Base-by-base conservation (phyloP, 1,284 basidiomycete species). In the Rhodotorula mucilaginosa region DNA sequence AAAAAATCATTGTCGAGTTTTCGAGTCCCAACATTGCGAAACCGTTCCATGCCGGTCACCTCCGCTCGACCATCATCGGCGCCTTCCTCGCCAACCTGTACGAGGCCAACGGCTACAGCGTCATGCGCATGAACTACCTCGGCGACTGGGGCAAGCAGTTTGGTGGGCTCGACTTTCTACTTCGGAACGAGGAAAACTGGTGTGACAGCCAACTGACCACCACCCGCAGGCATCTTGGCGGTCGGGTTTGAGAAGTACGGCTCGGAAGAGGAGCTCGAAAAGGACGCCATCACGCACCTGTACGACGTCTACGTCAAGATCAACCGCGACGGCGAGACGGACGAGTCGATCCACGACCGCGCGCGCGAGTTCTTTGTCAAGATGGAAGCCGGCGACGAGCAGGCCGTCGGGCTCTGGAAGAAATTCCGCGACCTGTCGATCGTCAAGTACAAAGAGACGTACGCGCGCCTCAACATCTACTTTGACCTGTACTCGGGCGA, bases 21-120 rank as follows among this genome's bases (percentile, higher is more conserved):
- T 97, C 93, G 0, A 93, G 91, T 7, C 95, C 96, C 26, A 99
- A 99, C 82, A 98, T 99, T 79, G 96, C 97, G 52, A 99, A 99
- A 82, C 91, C 91, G 8, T 99, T 99, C 87, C 96, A 99, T 80
- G 95, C 97, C 68, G 97, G 97, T 23, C 96, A 99, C 82, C 83
- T 99, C 74, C 88, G 97, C 66, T 94, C 91, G 74, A 99, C 97
- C 31, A 99, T 99, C 82, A 97, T 99, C 79, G 97, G 97, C 52
- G 90, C 93, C 0, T 97, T 97, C 84, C 83, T 98, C 64, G 85
- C 87, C 51, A 99, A 98, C 83, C 80, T 99, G 66, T 96, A 98
- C 84, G 90, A 90, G 80, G 88, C 93, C 10, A 91, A 89, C 78
- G 95, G 96, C 21, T 99, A 94, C 94, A 88, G 94, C 34, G 94